Evolutionary conservation across 495 filamentous ascomycete genomes (phyloP).

Genomic region (Bombardia bombarda): DNA sequence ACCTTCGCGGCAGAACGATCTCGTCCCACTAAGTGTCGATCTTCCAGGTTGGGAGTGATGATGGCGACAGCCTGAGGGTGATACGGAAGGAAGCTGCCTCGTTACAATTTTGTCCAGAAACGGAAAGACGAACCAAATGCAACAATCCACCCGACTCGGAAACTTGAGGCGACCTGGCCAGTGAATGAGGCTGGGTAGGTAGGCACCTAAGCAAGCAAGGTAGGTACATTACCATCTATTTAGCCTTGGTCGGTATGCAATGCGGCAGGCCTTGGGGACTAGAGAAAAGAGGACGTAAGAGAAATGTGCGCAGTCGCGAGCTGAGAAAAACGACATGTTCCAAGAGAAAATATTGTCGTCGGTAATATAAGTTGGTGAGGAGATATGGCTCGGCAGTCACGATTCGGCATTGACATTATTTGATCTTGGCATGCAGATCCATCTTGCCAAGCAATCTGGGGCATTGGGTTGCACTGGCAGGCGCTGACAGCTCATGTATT

Average conservation of each 20-base stretch:
- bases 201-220: too few species aligned
- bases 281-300: too few species aligned
- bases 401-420: slow-evolving; percentile 3
- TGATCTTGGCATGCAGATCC: slow-evolving; percentile 22
- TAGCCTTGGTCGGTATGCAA: neutral
- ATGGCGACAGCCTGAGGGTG: too few species aligned
- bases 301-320: neutral
- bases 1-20: too few species aligned
- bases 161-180: too few species aligned
- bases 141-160: neutral
- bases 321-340: neutral
- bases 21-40: neutral
- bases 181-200: neutral
- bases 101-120: too few species aligned
- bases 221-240: too few species aligned
- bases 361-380: slow-evolving; percentile 2
- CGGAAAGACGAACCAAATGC: neutral
- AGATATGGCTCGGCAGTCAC: slow-evolving; percentile 15
- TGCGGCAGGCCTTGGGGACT: too few species aligned
- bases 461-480: neutral
- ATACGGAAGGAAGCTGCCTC: too few species aligned
- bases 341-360: neutral
- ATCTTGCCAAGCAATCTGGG: slow-evolving; percentile 12
- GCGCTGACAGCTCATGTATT: neutral
- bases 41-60: neutral